These are phyloP conservation scores for Melampsora larici-populina DNA, from an alignment of 1,284 basidiomycete genomes.

Conservation along the genomic window DNA sequence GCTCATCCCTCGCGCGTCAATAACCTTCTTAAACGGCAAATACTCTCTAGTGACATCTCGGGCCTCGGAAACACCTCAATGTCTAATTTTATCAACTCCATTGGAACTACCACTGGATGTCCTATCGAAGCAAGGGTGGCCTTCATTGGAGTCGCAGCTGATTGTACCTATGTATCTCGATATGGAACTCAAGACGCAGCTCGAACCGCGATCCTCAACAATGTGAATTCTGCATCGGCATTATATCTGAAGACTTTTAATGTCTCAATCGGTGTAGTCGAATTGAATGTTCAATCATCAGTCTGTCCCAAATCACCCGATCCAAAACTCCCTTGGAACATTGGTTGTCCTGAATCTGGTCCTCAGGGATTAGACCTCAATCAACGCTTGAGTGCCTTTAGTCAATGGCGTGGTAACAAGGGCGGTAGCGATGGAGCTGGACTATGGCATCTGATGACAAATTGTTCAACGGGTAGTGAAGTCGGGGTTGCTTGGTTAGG, in stretches of 20 bases:
- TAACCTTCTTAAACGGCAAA: too few relatives aligned
- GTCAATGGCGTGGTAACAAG: conserved; percentile 49
- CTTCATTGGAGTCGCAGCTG: conserved; percentile 51
- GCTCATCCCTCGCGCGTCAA: too few relatives aligned
- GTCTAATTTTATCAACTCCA: conserved; percentile 42
- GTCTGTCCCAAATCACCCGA: conserved; percentile 48
- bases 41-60: too few relatives aligned
- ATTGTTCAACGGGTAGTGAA: conserved; percentile 48
- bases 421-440: conserved; percentile 49
- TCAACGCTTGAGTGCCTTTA: conserved; percentile 49
- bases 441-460: conserved; percentile 50
- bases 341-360: conserved; percentile 45
- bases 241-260: conserved; percentile 50
- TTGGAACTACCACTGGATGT: conserved; percentile 50
- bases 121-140: conserved; percentile 48
- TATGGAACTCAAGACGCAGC: conserved; percentile 39
- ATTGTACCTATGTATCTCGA: conserved; percentile 50
- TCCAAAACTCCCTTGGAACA: conserved; percentile 49
- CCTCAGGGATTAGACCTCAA: conserved; percentile 45
- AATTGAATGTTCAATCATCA: conserved; percentile 49
- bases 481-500: conserved; percentile 51
- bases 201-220: conserved; percentile 46
- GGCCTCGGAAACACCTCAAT: conserved; percentile 17
- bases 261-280: conserved; percentile 50
- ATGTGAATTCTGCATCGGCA: conserved; percentile 50